Percentiles rank a stretch among this genome's conserved stretches.
phyloP scores from a whole-genome alignment of 805 yeast species.

The Lachancea nothofagi region DNA sequence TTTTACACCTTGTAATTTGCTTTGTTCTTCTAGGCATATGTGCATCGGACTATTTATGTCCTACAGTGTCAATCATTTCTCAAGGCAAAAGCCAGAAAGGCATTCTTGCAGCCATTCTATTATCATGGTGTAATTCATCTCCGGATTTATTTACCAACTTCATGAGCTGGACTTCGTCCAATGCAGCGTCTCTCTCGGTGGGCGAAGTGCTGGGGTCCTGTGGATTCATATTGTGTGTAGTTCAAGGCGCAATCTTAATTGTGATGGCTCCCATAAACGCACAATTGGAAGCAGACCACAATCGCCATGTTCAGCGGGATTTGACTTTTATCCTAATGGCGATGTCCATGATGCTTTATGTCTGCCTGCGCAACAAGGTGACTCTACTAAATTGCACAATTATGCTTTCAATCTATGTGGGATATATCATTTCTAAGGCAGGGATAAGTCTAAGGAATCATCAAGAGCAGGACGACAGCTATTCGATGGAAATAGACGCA shows the following conservation, averaged over 20 bases:
- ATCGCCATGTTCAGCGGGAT: slow-evolving; percentile 22
- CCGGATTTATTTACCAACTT: slow-evolving; percentile 35
- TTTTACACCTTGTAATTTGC: slow-evolving; percentile 23
- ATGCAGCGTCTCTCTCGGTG: slow-evolving; percentile 29
- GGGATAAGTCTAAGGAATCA: background rate
- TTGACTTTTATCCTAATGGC: slow-evolving; percentile 24
- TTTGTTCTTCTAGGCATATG: slow-evolving; percentile 32
- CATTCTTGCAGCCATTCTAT: slow-evolving; percentile 27
- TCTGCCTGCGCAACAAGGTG: slow-evolving; percentile 21
- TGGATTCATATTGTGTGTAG: slow-evolving; percentile 34
- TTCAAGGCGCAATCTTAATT: slow-evolving; percentile 30
- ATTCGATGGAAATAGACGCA: background rate
- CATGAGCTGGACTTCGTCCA: slow-evolving; percentile 31
- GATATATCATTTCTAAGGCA: slow-evolving; percentile 19
- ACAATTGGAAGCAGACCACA: slow-evolving; percentile 18
- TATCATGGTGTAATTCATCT: slow-evolving; percentile 36
- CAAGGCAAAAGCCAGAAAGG: slow-evolving; percentile 19
- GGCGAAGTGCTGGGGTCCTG: slow-evolving; percentile 37
- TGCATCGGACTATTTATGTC: slow-evolving; percentile 34
- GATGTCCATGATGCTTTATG: slow-evolving; percentile 22
- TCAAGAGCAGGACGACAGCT: background rate
- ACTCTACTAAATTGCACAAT: slow-evolving; percentile 24
- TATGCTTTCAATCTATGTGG: slow-evolving; percentile 24
- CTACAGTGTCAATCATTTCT: slow-evolving; percentile 31
- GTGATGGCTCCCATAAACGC: slow-evolving; percentile 22